phyloP scores from a whole-genome alignment of 192 early-diverging fungal genomes.

The Linnemannia schmuckeri region DNA sequence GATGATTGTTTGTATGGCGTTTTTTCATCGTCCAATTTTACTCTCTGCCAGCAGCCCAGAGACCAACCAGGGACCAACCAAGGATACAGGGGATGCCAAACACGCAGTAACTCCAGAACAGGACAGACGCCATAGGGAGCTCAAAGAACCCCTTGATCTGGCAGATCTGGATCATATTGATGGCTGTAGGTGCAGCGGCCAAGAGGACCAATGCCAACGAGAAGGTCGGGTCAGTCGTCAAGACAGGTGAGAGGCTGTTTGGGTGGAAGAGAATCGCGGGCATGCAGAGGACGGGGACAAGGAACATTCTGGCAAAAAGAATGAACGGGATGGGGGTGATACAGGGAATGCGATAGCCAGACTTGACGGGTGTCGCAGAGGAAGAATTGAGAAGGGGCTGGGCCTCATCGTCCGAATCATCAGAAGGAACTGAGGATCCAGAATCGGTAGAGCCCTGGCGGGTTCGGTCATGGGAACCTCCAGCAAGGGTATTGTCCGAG shows the following conservation, averaged over 20 bases:
- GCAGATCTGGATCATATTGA: constrained; percentile 78
- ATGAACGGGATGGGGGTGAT: constrained; percentile 35
- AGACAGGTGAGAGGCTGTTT: constrained; percentile 54
- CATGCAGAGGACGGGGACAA: constrained; percentile 36
- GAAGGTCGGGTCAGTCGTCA: constrained; percentile 75
- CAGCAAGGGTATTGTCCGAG: background rate
- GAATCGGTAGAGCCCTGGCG: constrained; percentile 3
- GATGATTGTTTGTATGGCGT: background rate
- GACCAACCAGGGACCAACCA: constrained; percentile 15
- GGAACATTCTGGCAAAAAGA: constrained; percentile 30
- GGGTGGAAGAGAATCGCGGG: constrained; percentile 48
- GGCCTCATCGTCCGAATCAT: constrained; percentile 17
- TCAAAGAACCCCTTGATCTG: constrained; percentile 80
- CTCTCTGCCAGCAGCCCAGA: constrained; percentile 28
- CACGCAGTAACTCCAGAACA: constrained; percentile 77
- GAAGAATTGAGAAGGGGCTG: constrained; percentile 7
- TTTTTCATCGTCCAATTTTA: background rate
- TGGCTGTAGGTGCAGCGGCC: constrained; percentile 75
- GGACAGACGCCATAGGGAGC: constrained; percentile 71
- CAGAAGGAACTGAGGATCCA: background rate
- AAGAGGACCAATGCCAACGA: constrained; percentile 72
- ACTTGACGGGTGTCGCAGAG: background rate
- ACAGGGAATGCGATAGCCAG: constrained; percentile 18
- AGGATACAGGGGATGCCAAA: constrained; percentile 53
- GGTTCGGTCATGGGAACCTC: background rate